These are phyloP conservation scores for Pseudofabraea citricarpa DNA, from an alignment of 2,329 filamentous ascomycete genomes.

Conservation along the genomic window DNA sequence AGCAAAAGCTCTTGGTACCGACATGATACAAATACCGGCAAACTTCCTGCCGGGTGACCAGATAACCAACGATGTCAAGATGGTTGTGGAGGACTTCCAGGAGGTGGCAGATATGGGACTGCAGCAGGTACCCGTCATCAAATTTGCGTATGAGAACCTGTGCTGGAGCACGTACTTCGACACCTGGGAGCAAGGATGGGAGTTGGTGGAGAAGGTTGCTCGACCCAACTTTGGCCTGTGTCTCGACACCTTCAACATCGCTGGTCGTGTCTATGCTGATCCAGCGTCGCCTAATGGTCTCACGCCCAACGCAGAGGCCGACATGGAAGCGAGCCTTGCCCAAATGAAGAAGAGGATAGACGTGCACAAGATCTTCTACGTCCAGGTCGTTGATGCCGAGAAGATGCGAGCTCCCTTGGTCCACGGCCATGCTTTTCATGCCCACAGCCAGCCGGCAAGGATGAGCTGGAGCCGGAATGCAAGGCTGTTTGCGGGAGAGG, in stretches of 20 bases:
- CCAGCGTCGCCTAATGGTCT: conserved; percentile 49
- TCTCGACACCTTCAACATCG: conserved; percentile 74
- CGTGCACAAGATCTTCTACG: conserved; percentile 63
- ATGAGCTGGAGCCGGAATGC: conserved; percentile 80
- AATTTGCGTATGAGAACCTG: conserved; percentile 69
- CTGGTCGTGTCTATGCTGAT: conserved; percentile 65
- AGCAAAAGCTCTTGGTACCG: conserved; percentile 56
- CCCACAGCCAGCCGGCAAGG: conserved; percentile 49
- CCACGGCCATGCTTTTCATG: conserved; percentile 33
- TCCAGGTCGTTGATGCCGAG: conserved; percentile 56
- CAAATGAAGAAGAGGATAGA: conserved; percentile 38
- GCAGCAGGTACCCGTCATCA: conserved; percentile 46
- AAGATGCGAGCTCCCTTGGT: not conserved
- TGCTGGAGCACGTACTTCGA: conserved; percentile 68
- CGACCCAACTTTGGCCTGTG: conserved; percentile 69
- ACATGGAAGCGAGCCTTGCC: conserved; percentile 34
- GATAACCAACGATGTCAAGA: conserved; percentile 43
- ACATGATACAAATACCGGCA: conserved; percentile 69
- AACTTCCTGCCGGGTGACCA: conserved; percentile 51
- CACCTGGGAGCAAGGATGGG: conserved; percentile 68
- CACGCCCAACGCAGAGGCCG: conserved; percentile 48
- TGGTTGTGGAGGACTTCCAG: conserved; percentile 57
- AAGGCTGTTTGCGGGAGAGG: conserved; percentile 61
- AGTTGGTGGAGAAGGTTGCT: conserved; percentile 58
- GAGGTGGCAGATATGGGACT: conserved; percentile 64